Percentiles rank a stretch among this genome's conserved stretches.
These are phyloP conservation scores for Hanseniaspora occidentalis DNA, from an alignment of 805 yeast genomes.

Conservation along the genomic window DNA sequence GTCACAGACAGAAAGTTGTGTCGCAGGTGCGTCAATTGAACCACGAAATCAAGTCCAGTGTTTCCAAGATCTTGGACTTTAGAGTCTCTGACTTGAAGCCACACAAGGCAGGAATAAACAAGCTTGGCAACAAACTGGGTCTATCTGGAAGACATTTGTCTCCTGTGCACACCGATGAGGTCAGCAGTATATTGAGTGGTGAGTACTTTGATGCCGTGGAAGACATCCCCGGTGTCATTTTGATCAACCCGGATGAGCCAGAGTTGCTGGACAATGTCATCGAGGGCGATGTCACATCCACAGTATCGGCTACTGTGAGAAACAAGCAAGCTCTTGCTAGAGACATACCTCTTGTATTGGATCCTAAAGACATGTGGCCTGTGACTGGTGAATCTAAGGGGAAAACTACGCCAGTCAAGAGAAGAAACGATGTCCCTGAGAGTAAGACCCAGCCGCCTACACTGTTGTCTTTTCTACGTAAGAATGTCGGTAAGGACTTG, in stretches of 20 bases:
- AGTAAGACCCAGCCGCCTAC: slow-evolving; percentile 69
- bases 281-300: neutral
- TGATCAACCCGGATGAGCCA: slow-evolving; percentile 31
- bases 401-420: slow-evolving; percentile 26
- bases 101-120: too few relatives aligned
- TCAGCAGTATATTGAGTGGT: slow-evolving; percentile 22
- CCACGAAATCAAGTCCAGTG: too few relatives aligned
- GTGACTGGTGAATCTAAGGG: slow-evolving; percentile 30
- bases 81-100: too few relatives aligned
- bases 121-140: too few relatives aligned
- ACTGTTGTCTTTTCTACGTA: slow-evolving; percentile 62
- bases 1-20: too few relatives aligned
- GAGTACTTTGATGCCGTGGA: slow-evolving; percentile 65
- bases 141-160: too few relatives aligned
- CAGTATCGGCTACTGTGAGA: slow-evolving; percentile 5
- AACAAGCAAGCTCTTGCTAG: slow-evolving; percentile 1
- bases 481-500: slow-evolving; percentile 87
- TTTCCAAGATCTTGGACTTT: too few relatives aligned
- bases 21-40: too few relatives aligned
- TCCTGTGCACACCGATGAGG: neutral
- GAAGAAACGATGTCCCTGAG: slow-evolving; percentile 48
- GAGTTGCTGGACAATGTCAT: slow-evolving; percentile 10
- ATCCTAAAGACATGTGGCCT: slow-evolving; percentile 44
- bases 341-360: slow-evolving; percentile 2
- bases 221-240: slow-evolving; percentile 40